Conservation (phyloP, 176 grass and related monocot genomes). For the Ananas comosus region DNA sequence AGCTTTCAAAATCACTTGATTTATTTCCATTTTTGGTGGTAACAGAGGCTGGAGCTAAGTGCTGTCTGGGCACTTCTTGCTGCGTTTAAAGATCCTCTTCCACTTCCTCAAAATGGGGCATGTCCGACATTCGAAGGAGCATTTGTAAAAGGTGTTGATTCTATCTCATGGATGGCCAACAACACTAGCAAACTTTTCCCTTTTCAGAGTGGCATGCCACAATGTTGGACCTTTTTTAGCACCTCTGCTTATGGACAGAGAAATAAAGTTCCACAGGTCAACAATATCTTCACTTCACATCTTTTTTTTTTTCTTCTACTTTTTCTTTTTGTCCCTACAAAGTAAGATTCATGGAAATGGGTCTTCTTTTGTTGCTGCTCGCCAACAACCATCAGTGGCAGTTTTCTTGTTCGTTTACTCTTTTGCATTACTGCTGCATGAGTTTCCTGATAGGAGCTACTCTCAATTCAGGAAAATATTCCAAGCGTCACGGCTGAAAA, state of each 20-base stretch:
- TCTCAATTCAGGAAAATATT: constrained; percentile 63
- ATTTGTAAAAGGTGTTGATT: constrained; percentile 73
- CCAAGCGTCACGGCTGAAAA: constrained; percentile 72
- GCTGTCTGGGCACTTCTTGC: constrained; percentile 90
- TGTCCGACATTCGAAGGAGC: constrained; percentile 62
- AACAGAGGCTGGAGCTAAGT: constrained; percentile 79
- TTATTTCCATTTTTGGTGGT: background rate
- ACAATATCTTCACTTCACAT: constrained; percentile 10
- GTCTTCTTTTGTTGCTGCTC: background rate
- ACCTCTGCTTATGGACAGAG: constrained; percentile 56
- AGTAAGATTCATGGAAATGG: too few species aligned
- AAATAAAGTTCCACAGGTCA: constrained; percentile 97
- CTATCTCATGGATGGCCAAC: constrained; percentile 95
- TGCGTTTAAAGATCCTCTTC: constrained; percentile 78
- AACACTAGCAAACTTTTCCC: constrained; percentile 69
- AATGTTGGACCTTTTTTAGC: constrained; percentile 98
- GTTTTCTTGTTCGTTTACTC: constrained; percentile 9
- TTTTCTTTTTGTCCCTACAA: background rate
- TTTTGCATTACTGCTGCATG: background rate
- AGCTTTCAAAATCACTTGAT: background rate
- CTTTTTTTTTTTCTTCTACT: background rate
- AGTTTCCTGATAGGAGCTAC: constrained; percentile 8
- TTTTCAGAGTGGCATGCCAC: constrained; percentile 29
- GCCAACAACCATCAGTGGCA: too few species aligned
- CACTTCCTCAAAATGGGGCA: constrained; percentile 31